Evolutionary conservation across 345 rosid genomes (phyloP), one percentile per base, ranked within the genome.

Genomic region (Gynandropsis gynandra): DNA sequence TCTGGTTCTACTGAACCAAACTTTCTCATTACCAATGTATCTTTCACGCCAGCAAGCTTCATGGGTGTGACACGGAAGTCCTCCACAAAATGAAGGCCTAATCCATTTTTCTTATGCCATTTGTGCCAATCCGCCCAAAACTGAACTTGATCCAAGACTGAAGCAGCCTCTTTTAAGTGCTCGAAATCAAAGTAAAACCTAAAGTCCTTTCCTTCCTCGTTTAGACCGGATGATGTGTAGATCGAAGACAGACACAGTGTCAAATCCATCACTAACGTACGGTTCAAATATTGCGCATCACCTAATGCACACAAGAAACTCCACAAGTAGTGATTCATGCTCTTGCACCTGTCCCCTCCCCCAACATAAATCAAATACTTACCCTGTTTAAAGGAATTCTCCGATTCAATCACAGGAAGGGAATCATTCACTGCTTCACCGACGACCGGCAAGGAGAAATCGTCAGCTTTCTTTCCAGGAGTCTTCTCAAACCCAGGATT

Each of bases 301-400:
- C 95, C 98, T 20, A 82, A 61, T 27, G 98, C 89, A 78, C 94
- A 87, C 71, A 92, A 76, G 78, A 85, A 87, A 61, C 96, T 87
- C 98, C 97, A 92, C 52, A 87, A 65, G 50, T 68, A 92, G 73
- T 92, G 97, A 64, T 87, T 92, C 95, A 92, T 87, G 68, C 79
- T 85, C 80, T 92, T 85, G 67, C 94, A 92, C 73, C 88, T 74
- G 50, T 87, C 98, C 16, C 94, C 94, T 15, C 95, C 90, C 14
- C 87, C 95, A 13, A 21, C 61, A 49, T 92, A 87, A 56, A 87
- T 63, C 77, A 85, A 67, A 70, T 87, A 87, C 73, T 70, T 87
- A 0, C 86, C 84, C 10, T 4, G 65, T 9, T 71, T 74, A 70
- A 92, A 87, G 1, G 79, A 78, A 1, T 72, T 74, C 54, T 92